Base-by-base conservation (phyloP, 1,284 basidiomycete genomes). In the Pseudozyma tsukubaensis region DNA sequence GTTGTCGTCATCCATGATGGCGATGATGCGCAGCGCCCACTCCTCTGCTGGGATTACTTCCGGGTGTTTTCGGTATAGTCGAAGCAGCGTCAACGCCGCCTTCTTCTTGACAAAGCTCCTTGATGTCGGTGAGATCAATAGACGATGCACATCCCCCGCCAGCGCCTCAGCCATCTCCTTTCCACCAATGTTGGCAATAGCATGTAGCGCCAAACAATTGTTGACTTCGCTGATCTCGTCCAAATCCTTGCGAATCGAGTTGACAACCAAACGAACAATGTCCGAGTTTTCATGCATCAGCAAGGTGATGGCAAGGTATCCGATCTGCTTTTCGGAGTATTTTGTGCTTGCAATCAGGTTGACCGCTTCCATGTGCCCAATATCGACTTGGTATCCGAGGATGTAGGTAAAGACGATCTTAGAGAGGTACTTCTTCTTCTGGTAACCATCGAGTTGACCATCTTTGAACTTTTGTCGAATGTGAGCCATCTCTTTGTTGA, bases 321-420 rank as follows among this genome's bases (percentile, higher is more conserved):
- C 96, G 76, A 99, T 99, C 86, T 99, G 97, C 86, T 99, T 99
- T 87, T 99, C 97, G 79, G 92, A 94, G 85, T 99, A 99, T 84
- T 97, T 98, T 48, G 90, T 87, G 83, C 93, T 95, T 40, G 95
- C 92, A 79, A 99, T 97, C 76, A 99, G 89, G 85, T 99, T 97
- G 79, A 99, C 93, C 13, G 97, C 96, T 84, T 99, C 96, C 94
- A 99, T 97, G 85, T 99, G 96, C 6, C 97, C 97, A 37, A 99
- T 90, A 84, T 99, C 97, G 79, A 99, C 95, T 86, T 95, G 95
- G 87, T 99, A 99, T 36, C 97, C 97, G 65, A 99, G 88, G 77
- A 99, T 99, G 83, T 97, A 98, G 18, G 97, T 98, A 87, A 99
- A 99, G 70, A 99, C 92, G 80, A 99, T 96, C 87, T 99, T 98